Conservation (phyloP, 805 yeast genomes). For the Metschnikowia continentalis region DNA sequence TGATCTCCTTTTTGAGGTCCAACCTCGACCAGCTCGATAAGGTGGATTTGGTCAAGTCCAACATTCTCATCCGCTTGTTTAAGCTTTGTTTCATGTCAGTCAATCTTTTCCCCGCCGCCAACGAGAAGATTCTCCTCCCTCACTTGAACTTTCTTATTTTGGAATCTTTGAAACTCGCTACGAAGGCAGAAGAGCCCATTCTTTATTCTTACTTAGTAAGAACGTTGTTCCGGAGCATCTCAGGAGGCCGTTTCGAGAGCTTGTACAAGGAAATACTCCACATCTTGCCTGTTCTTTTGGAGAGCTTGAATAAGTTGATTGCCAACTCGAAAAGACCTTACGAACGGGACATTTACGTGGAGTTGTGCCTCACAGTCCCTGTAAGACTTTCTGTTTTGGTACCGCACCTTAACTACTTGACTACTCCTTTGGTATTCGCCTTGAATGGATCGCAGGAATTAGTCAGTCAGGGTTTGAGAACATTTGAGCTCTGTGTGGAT, state of each 20-base stretch:
- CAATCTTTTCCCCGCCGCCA: conserved; percentile 79
- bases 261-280: conserved; percentile 93
- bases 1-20: conserved; percentile 69
- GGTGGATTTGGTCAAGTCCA: conserved; percentile 70
- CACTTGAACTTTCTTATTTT: conserved; percentile 81
- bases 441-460: conserved; percentile 86
- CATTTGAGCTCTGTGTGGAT: conserved; percentile 93
- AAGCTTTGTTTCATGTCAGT: conserved; percentile 95
- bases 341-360: conserved; percentile 92
- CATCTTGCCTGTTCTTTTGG: conserved; percentile 77
- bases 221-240: conserved; percentile 87
- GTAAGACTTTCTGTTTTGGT: conserved; percentile 90
- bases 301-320: conserved; percentile 78
- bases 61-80: conserved; percentile 79
- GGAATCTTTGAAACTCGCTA: conserved; percentile 71
- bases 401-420: conserved; percentile 82
- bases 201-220: conserved; percentile 85
- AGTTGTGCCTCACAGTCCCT: conserved; percentile 91
- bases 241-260: conserved; percentile 94
- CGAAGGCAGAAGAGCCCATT: conserved; percentile 85
- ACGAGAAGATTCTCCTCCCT: conserved; percentile 84
- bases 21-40: conserved; percentile 78
- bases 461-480: conserved; percentile 90
- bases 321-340: conserved; percentile 80
- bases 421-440: conserved; percentile 89